Evolutionary conservation across 179 eudicot species (phyloP).

Genomic region (Sideroxylon spinosum): DNA sequence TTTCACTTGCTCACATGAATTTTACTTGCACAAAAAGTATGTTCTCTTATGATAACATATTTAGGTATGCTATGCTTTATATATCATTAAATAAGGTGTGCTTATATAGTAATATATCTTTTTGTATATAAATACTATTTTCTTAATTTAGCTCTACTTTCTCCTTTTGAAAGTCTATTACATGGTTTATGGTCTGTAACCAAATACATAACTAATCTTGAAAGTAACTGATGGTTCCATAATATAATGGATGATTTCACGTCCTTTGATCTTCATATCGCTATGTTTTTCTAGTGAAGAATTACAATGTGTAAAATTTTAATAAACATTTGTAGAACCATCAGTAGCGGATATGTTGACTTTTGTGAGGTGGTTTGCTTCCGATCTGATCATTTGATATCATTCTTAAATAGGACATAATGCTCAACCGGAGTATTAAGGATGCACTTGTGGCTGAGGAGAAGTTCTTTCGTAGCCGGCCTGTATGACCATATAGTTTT

Average conservation of each 20-base stretch:
- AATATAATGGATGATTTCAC: background rate
- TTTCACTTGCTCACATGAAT: too few species aligned
- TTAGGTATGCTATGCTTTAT: too few species aligned
- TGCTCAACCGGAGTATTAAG: slow-evolving; percentile 61
- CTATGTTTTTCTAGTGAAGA: background rate
- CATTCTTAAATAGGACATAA: slow-evolving; percentile 63
- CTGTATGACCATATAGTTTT: slow-evolving; percentile 44
- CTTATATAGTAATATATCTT: too few species aligned
- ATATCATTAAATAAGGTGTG: too few species aligned
- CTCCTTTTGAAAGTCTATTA: background rate
- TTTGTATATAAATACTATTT: too few species aligned
- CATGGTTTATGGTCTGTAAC: too few species aligned
- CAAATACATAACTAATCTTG: background rate
- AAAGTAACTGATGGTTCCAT: background rate
- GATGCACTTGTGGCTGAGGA: slow-evolving; percentile 91
- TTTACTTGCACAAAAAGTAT: too few species aligned
- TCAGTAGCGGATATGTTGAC: background rate
- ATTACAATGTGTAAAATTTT: background rate
- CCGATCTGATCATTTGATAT: slow-evolving; percentile 3
- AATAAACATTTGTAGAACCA: background rate
- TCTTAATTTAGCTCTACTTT: too few species aligned
- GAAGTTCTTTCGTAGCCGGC: slow-evolving; percentile 75
- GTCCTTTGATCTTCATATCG: background rate
- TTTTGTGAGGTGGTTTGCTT: background rate
- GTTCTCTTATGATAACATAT: too few species aligned